These are phyloP conservation scores for Serendipita vermifera DNA, from an alignment of 768 basidiomycete genomes.

Conservation along the genomic window DNA sequence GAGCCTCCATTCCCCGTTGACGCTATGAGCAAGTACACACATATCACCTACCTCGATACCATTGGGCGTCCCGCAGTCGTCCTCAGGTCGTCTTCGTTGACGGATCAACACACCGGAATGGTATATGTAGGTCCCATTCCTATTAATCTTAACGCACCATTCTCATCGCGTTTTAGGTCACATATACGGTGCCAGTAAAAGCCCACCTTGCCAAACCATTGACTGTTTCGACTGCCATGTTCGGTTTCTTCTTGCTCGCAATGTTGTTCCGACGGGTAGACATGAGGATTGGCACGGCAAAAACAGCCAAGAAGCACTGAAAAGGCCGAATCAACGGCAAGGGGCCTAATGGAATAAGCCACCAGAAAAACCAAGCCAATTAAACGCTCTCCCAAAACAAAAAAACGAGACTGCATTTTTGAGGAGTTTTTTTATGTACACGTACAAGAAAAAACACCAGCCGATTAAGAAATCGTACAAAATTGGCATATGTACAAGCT, in stretches of 20 bases:
- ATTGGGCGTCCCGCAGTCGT: conserved; percentile 70
- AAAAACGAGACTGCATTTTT: too few relatives aligned
- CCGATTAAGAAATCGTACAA: too few relatives aligned
- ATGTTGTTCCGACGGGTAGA: conserved; percentile 39
- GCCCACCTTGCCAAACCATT: conserved; percentile 83
- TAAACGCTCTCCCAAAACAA: too few relatives aligned
- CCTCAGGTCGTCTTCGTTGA: conserved; percentile 59
- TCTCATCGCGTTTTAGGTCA: conserved; percentile 41
- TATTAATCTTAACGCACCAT: conserved; percentile 1
- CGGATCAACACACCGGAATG: conserved; percentile 61
- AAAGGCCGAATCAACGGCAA: too few relatives aligned
- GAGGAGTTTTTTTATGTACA: too few relatives aligned
- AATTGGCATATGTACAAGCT: too few relatives aligned
- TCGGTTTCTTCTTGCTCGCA: conserved; percentile 46
- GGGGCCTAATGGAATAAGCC: too few relatives aligned
- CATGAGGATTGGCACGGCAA: conserved; percentile 31
- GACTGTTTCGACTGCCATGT: conserved; percentile 58
- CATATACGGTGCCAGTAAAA: conserved; percentile 66
- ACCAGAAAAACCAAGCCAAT: too few relatives aligned
- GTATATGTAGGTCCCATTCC: conserved; percentile 56
- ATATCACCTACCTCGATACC: conserved; percentile 85
- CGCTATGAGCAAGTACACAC: conserved; percentile 45
- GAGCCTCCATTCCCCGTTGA: conserved; percentile 65
- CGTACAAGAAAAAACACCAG: too few relatives aligned
- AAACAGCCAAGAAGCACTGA: too few relatives aligned